A percentile compares a stretch with the other conserved stretches of the same genome.
Evolutionary conservation across 305 asterid species (phyloP).

Genomic region (Fraxinus ornus): DNA sequence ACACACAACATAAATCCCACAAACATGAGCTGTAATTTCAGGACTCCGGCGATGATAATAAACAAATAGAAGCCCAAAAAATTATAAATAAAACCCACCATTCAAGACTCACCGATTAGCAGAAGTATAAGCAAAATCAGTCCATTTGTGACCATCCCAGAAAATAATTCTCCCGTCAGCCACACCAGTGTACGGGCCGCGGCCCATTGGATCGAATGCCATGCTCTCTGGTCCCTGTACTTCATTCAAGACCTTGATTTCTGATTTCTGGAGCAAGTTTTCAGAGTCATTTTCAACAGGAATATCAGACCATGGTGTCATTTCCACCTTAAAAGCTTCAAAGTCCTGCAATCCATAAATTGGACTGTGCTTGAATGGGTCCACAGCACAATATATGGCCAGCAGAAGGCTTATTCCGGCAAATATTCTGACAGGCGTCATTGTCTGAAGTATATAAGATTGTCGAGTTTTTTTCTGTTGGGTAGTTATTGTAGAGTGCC

Average conservation of each 20-base stretch:
- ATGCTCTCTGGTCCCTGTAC: slow-evolving; percentile 89
- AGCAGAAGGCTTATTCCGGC: slow-evolving; percentile 49
- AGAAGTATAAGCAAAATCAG: slow-evolving; percentile 83
- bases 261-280: slow-evolving; percentile 75
- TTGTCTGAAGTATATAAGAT: slow-evolving; percentile 11
- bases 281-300: slow-evolving; percentile 61
- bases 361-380: slow-evolving; percentile 75
- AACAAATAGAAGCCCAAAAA: too few relatives aligned
- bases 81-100: slow-evolving; percentile 13
- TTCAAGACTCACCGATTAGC: slow-evolving; percentile 56
- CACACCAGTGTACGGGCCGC: slow-evolving; percentile 87
- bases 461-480: too few relatives aligned
- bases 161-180: slow-evolving; percentile 84
- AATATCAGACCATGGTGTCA: slow-evolving; percentile 63
- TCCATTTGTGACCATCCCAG: slow-evolving; percentile 83
- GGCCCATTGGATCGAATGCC: slow-evolving; percentile 79
- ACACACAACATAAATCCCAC: too few relatives aligned
- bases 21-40: too few relatives aligned
- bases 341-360: slow-evolving; percentile 65
- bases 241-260: slow-evolving; percentile 65
- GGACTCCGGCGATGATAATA: too few relatives aligned
- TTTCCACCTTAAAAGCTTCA: slow-evolving; percentile 52
- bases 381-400: slow-evolving; percentile 79
- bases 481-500: too few relatives aligned
- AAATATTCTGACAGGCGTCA: slow-evolving; percentile 43